Conservation (phyloP, 441 rosid genomes). For the Brassica balearica region DNA sequence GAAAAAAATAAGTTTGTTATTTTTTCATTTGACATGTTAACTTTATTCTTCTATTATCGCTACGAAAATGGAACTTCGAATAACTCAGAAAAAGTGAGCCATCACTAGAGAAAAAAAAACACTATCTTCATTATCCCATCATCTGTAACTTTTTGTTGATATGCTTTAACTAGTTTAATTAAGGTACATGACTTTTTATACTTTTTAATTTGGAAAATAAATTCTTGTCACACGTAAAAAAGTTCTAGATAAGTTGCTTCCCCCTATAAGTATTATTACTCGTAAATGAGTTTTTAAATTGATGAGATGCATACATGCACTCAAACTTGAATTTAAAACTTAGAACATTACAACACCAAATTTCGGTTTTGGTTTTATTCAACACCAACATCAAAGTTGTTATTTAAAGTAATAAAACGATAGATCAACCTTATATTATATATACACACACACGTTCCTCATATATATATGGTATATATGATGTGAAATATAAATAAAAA, state of each 20-base stretch:
- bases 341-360: constrained; percentile 14
- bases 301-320: neutral
- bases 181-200: too few species aligned
- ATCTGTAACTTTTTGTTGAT: too few species aligned
- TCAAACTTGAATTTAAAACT: neutral
- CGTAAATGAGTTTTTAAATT: too few species aligned
- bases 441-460: neutral
- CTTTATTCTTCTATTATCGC: constrained; percentile 29
- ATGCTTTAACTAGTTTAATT: too few species aligned
- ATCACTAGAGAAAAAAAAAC: neutral
- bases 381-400: constrained; percentile 20
- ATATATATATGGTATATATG: neutral
- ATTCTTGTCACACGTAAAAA: too few species aligned
- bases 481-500: too few species aligned
- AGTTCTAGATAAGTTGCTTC: too few species aligned
- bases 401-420: neutral
- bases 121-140: too few species aligned
- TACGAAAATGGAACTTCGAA: constrained; percentile 33
- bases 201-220: too few species aligned
- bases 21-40: neutral
- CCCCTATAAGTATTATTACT: too few species aligned
- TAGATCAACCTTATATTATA: constrained; percentile 16
- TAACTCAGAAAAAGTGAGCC: neutral
- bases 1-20: neutral
- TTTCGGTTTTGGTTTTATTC: constrained; percentile 19